Evolutionary conservation across 2,329 filamentous ascomycete genomes (phyloP), one percentile per base, ranked within the genome.

Genomic region (Cladophialophora carrionii): DNA sequence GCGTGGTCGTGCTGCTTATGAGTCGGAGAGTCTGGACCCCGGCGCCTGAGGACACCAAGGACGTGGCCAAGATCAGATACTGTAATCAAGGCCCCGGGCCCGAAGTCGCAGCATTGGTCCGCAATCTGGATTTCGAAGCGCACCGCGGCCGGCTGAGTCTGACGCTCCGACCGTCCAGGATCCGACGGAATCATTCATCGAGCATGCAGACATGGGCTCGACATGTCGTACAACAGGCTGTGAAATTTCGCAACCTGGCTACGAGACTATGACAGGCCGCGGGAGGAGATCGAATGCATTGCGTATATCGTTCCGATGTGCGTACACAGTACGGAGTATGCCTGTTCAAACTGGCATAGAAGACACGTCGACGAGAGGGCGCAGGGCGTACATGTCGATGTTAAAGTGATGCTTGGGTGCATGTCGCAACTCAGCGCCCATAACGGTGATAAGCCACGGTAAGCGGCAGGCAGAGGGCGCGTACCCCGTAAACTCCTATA

Each of bases 381-480:
- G 52, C 52, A 54, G 52, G 52, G 52, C 52, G 52, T 34, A 26
- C 0, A 29, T 29, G 52, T 31, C 52, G 52, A 24, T 54, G 9
- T 54, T 54, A 54, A 54, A 29, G 12, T n/a, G 52, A 54, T 52
- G 48, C 48, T 8, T 51, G 17, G 37, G 17, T 17, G 37, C 3
- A 17, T 51, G 51, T 29, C 51, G 26, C 22, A 31, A n/a, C 22
- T 32, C 29, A 17, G 17, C 52, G 29, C 26, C 52, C 17, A 32
- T 54, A 26, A 26, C 48, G 48, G 48, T 29, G 48, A 51, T 51
- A 51, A 51, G 48, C 48, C 48, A 26, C 20, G 48, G 24, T 29
- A 26, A 51, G 22, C 48, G 4, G 24, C 10, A 26, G 51, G 51
- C 26, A 14, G 48, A 32, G 51, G 26, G 51, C 26, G 51, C 29